Evolutionary conservation across 306 rosid species (phyloP).

Genomic region (Prinsepia uniflora): DNA sequence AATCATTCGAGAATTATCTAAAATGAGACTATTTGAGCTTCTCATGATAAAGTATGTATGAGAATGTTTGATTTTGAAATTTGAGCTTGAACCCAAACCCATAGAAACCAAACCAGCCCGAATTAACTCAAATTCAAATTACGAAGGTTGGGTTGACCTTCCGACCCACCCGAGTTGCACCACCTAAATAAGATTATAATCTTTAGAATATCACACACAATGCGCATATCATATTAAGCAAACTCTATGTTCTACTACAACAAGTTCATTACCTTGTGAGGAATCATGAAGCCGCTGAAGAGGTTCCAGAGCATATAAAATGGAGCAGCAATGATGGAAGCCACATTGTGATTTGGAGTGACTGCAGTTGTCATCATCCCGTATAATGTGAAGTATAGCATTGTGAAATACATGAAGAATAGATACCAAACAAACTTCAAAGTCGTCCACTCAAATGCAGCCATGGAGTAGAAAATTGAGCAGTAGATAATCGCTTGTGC

Average conservation of each 20-base stretch:
- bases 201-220: neutral
- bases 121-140: too few species aligned
- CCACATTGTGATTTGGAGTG: constrained; percentile 97
- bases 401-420: constrained; percentile 88
- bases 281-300: constrained; percentile 99
- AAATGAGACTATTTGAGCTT: too few species aligned
- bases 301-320: constrained; percentile 99
- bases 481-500: constrained; percentile 76
- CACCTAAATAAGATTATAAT: too few species aligned
- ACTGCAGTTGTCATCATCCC: constrained; percentile 99
- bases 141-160: too few species aligned
- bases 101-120: too few species aligned
- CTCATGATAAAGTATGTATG: too few species aligned
- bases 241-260: neutral
- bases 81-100: too few species aligned
- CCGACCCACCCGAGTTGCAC: too few species aligned
- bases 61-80: too few species aligned
- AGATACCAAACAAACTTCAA: constrained; percentile 82
- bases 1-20: too few species aligned
- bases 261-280: constrained; percentile 66
- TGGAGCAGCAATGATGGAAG: constrained; percentile 88
- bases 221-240: neutral
- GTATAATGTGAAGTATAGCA: constrained; percentile 94
- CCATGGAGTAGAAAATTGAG: constrained; percentile 82
- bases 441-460: constrained; percentile 72